These are phyloP conservation scores for Nemania bipapillata DNA, from an alignment of 2,329 filamentous ascomycete genomes.

Conservation along the genomic window DNA sequence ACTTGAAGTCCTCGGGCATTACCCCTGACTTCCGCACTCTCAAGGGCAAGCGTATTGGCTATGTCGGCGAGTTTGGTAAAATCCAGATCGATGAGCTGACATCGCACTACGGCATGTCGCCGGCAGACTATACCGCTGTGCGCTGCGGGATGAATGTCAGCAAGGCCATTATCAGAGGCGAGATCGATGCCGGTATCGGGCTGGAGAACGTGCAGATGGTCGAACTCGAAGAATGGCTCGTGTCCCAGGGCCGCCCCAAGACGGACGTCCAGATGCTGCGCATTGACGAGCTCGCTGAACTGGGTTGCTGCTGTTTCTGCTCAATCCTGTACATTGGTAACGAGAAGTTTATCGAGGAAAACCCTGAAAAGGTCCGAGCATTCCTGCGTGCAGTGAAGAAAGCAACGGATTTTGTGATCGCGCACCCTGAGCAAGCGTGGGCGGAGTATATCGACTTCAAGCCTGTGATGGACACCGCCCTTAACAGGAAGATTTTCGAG, in stretches of 20 bases:
- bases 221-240: constrained; percentile 80
- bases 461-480: constrained; percentile 71
- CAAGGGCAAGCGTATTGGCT: constrained; percentile 80
- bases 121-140: constrained; percentile 77
- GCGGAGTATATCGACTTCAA: constrained; percentile 77
- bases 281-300: constrained; percentile 81
- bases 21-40: constrained; percentile 78
- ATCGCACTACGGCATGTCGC: constrained; percentile 78
- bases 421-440: constrained; percentile 71
- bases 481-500: constrained; percentile 84
- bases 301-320: constrained; percentile 87
- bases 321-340: constrained; percentile 84
- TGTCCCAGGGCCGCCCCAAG: constrained; percentile 68
- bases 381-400: constrained; percentile 80
- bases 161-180: constrained; percentile 77
- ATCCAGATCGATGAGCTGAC: constrained; percentile 86
- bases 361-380: constrained; percentile 72
- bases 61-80: constrained; percentile 84
- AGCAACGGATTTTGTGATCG: constrained; percentile 77
- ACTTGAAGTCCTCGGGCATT: constrained; percentile 78
- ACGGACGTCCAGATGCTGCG: constrained; percentile 81
- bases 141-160: constrained; percentile 85
- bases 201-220: constrained; percentile 88
- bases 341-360: constrained; percentile 72
- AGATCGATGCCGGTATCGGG: constrained; percentile 78